Conservation (phyloP, 2,329 filamentous ascomycete species). For the Monosporascus ibericus region DNA sequence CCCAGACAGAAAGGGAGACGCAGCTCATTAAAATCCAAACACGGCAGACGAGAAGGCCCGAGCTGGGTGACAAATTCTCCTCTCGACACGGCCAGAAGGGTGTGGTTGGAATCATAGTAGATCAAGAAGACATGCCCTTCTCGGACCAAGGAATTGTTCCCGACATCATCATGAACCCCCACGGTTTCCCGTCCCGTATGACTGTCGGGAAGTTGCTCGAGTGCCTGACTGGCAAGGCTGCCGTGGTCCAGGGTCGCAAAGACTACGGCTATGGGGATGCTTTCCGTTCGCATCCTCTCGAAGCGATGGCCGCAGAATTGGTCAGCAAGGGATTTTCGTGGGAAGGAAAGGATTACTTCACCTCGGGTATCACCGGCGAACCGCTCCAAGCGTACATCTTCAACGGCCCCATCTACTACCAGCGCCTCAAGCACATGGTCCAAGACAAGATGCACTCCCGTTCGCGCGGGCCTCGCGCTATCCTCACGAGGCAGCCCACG, state of each 20-base stretch:
- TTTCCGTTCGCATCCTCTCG: constrained; percentile 76
- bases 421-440: constrained; percentile 99
- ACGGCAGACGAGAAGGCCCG: constrained; percentile 88
- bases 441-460: constrained; percentile 99
- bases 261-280: constrained; percentile 80
- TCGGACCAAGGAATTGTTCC: constrained; percentile 85
- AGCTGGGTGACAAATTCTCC: constrained; percentile 97
- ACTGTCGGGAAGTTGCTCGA: constrained; percentile 98
- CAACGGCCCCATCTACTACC: constrained; percentile 98
- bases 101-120: constrained; percentile 92
- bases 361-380: constrained; percentile 91
- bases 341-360: constrained; percentile 95
- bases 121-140: constrained; percentile 96
- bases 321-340: constrained; percentile 90
- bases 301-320: constrained; percentile 82
- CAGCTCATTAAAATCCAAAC: constrained; percentile 91
- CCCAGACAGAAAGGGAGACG: constrained; percentile 79
- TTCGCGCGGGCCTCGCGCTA: constrained; percentile 80
- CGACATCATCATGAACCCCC: constrained; percentile 99
- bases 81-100: constrained; percentile 98
- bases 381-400: constrained; percentile 93
- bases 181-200: constrained; percentile 99
- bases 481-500: constrained; percentile 90
- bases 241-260: constrained; percentile 75
- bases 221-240: constrained; percentile 88